A percentile compares a stretch with the other conserved stretches of the same genome.
These are phyloP conservation scores for Euryodendron excelsum DNA, from an alignment of 148 eudicot genomes.

Conservation along the genomic window DNA sequence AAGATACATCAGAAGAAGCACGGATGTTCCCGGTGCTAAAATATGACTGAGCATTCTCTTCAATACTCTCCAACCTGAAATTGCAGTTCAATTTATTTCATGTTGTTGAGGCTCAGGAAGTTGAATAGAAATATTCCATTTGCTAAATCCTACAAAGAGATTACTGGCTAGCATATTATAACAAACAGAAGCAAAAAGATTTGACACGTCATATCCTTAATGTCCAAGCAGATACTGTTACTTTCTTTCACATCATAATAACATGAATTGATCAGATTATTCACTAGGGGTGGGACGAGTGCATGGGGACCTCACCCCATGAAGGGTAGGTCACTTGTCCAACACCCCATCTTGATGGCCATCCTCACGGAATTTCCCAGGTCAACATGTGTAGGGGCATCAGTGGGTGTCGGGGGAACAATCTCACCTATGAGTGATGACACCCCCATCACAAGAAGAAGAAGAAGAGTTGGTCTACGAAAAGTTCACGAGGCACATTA, in stretches of 20 bases:
- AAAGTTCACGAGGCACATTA: neutral
- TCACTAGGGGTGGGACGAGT: neutral
- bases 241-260: neutral
- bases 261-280: neutral
- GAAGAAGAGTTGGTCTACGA: neutral
- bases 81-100: constrained; percentile 2
- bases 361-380: neutral
- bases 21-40: constrained; percentile 57
- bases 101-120: neutral
- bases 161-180: constrained; percentile 7
- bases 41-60: constrained; percentile 76
- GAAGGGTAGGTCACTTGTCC: neutral
- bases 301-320: neutral
- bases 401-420: neutral
- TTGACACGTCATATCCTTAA: neutral
- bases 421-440: neutral
- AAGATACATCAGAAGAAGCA: constrained; percentile 52
- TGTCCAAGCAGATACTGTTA: neutral
- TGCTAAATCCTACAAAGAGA: neutral
- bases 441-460: neutral
- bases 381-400: neutral
- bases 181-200: neutral
- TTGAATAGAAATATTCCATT: neutral
- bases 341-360: neutral
- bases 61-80: constrained; percentile 73